Conservation (phyloP, 352 stramenopile genomes). For the Phytophthora crassamura region DNA sequence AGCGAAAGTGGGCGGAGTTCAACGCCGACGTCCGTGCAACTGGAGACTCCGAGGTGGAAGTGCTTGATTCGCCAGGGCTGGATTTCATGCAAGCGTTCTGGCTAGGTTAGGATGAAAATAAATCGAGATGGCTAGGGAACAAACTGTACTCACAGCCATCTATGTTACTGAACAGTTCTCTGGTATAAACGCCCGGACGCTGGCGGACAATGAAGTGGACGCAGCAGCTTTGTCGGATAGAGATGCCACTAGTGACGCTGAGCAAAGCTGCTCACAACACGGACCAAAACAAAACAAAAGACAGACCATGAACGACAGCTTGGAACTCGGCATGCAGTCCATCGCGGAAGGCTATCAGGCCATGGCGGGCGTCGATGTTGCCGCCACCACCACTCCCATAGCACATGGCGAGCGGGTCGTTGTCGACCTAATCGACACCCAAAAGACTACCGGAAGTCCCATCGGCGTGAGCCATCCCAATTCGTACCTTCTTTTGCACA, state of each 20-base stretch:
- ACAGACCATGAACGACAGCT: conserved; percentile 6
- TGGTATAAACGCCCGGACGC: background rate
- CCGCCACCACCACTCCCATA: too few relatives aligned
- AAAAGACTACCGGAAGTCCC: too few relatives aligned
- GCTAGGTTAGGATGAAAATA: conserved; percentile 12
- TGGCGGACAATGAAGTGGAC: conserved; percentile 6
- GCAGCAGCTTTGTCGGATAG: background rate
- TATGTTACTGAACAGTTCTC: background rate
- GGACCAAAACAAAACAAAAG: too few relatives aligned
- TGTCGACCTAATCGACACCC: conserved; percentile 2
- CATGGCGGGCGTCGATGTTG: conserved; percentile 2
- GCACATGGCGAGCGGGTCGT: too few relatives aligned
- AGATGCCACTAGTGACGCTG: too few relatives aligned
- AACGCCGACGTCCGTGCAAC: conserved; percentile 11
- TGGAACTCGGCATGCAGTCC: conserved; percentile 13
- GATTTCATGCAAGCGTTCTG: conserved; percentile 9
- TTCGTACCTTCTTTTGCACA: too few relatives aligned
- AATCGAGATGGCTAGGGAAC: too few relatives aligned
- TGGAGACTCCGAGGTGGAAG: background rate
- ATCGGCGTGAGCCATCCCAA: too few relatives aligned
- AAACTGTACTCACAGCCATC: too few relatives aligned
- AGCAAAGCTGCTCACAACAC: too few relatives aligned
- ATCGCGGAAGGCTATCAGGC: conserved; percentile 13
- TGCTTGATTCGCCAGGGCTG: conserved; percentile 4
- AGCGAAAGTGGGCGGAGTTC: conserved; percentile 11